These are phyloP conservation scores for Citeromyces matritensis DNA, from an alignment of 805 yeast species.

Conservation along the genomic window DNA sequence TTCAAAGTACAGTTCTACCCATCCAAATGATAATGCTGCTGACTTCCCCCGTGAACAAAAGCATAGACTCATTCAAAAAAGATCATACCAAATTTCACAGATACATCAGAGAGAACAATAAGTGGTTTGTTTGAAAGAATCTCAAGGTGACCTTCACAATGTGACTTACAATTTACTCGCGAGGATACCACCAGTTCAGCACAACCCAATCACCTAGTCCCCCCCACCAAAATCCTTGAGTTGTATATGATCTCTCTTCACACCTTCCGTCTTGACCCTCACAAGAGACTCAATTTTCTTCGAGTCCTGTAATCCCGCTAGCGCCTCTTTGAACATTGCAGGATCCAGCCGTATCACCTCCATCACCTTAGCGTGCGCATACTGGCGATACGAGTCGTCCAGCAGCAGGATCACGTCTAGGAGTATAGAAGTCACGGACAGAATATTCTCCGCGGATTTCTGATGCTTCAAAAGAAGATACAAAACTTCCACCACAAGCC, in stretches of 20 bases:
- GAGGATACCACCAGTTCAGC: not conserved
- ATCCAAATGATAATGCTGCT: no score
- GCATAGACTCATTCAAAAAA: no score
- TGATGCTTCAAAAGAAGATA: constrained; percentile 25
- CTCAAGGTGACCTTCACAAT: not conserved
- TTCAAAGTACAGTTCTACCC: no score
- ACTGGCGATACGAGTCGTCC: constrained; percentile 14
- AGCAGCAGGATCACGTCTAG: constrained; percentile 17
- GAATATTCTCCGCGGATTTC: constrained; percentile 13
- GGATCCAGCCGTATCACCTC: constrained; percentile 28
- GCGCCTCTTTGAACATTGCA: constrained; percentile 29
- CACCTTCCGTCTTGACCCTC: constrained; percentile 18
- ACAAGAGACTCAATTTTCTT: constrained; percentile 27
- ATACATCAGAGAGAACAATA: no score
- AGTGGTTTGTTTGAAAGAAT: no score
- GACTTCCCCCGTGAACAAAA: no score
- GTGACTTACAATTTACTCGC: not conserved
- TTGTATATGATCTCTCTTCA: constrained; percentile 24
- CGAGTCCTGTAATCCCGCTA: constrained; percentile 19
- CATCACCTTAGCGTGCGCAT: constrained; percentile 30
- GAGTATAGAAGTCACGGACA: constrained; percentile 13
- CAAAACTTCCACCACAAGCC: constrained; percentile 32
- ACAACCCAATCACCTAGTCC: not conserved
- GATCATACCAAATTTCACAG: no score
- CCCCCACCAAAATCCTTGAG: constrained; percentile 29